Percentiles rank a stretch among this genome's conserved stretches.
phyloP scores from a whole-genome alignment of 805 yeast species.

The Saccharomyces mikatae region DNA sequence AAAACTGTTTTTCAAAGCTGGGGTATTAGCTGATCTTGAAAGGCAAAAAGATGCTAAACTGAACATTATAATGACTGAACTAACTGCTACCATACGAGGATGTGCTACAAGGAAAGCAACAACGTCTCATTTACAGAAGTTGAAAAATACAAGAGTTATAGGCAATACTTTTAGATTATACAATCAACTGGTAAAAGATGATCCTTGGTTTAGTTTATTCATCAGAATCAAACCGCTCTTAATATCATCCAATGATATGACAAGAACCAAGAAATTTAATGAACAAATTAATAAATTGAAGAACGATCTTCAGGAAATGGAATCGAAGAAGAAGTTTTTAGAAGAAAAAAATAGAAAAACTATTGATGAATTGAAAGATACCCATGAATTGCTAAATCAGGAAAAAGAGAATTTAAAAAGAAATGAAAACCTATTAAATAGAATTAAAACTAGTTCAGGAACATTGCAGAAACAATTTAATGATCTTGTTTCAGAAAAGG shows the following conservation, averaged over 20 bases:
- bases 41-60: constrained; percentile 62
- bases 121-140: constrained; percentile 42
- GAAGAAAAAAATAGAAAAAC: constrained; percentile 21
- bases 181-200: constrained; percentile 41
- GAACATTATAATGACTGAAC: constrained; percentile 42
- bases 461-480: constrained; percentile 22
- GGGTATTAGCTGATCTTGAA: constrained; percentile 86
- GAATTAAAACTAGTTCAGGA: constrained; percentile 36
- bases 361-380: constrained; percentile 24
- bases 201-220: constrained; percentile 76
- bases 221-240: constrained; percentile 68
- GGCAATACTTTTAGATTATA: constrained; percentile 52
- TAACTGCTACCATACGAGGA: constrained; percentile 66
- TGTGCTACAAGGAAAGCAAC: constrained; percentile 44
- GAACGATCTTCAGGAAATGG: constrained; percentile 34
- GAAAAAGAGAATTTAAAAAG: constrained; percentile 39
- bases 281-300: constrained; percentile 49
- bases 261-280: constrained; percentile 48
- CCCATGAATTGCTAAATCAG: constrained; percentile 30
- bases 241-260: constrained; percentile 51
- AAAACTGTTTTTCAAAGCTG: constrained; percentile 92
- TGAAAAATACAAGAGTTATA: constrained; percentile 64
- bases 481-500: constrained; percentile 12
- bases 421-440: constrained; percentile 40
- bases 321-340: constrained; percentile 26